A percentile compares a stretch with the other conserved stretches of the same genome.
Evolutionary conservation across 805 yeast species (phyloP).

Genomic region (Pichia occidentalis): DNA sequence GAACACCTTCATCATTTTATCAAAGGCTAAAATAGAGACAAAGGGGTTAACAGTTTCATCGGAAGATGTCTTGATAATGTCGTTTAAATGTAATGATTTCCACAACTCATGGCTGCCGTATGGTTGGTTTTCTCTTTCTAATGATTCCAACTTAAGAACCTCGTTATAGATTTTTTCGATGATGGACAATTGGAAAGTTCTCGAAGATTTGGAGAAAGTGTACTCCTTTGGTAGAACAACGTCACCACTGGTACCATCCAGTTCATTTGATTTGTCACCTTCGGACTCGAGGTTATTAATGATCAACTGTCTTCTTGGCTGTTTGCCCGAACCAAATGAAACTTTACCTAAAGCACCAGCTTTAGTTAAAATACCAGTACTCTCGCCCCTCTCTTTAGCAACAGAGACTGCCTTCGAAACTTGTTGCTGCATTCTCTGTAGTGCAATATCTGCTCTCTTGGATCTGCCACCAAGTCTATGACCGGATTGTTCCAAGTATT

Average conservation of each 20-base stretch:
- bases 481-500: constrained; percentile 85
- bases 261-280: constrained; percentile 12
- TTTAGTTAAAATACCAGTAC: constrained; percentile 50
- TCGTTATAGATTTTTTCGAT: constrained; percentile 76
- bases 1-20: constrained; percentile 83
- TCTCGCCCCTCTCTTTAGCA: constrained; percentile 76
- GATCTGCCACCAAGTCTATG: constrained; percentile 82
- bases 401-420: constrained; percentile 94
- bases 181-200: constrained; percentile 52
- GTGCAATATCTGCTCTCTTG: constrained; percentile 80
- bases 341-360: constrained; percentile 91
- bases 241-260: constrained; percentile 20
- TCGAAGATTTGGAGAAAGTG: constrained; percentile 31
- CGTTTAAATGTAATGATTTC: constrained; percentile 72
- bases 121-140: constrained; percentile 49
- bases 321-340: constrained; percentile 68
- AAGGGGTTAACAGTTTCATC: constrained; percentile 71
- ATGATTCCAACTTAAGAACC: constrained; percentile 73
- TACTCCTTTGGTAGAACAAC: constrained; percentile 28
- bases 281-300: constrained; percentile 32
- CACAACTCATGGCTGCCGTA: constrained; percentile 51
- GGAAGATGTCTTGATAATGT: constrained; percentile 41
- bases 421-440: constrained; percentile 97
- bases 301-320: constrained; percentile 82
- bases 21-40: constrained; percentile 72